phyloP scores from a whole-genome alignment of 2,329 filamentous ascomycete species.

The Aspergillus latus region DNA sequence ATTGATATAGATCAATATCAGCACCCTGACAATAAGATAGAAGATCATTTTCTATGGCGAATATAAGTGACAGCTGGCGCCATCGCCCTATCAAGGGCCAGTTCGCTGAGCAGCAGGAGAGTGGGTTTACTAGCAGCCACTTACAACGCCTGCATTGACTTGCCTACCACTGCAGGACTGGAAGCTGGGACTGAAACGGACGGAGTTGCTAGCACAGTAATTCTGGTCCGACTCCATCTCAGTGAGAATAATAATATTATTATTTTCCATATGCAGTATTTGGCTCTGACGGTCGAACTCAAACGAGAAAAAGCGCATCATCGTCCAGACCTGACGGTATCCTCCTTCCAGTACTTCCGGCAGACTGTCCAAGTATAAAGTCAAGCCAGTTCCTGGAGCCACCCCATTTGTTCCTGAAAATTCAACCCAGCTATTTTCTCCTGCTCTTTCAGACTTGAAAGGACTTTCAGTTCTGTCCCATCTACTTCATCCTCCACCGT shows the following conservation, averaged over 20 bases:
- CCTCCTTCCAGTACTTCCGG: neutral
- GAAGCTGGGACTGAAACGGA: neutral
- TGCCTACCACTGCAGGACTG: neutral
- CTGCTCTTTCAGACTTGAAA: neutral
- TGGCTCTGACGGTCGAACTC: constrained; percentile 5
- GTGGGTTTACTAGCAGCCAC: constrained; percentile 2
- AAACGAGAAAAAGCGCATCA: neutral
- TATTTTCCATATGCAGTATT: neutral
- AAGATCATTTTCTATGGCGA: constrained; percentile 13
- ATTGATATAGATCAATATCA: constrained; percentile 10
- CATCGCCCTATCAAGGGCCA: constrained; percentile 10
- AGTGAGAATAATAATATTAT: neutral
- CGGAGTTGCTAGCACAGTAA: neutral
- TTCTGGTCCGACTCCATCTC: neutral
- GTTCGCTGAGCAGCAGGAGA: neutral
- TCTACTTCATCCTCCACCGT: neutral
- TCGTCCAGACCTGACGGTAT: neutral
- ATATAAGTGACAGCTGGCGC: constrained; percentile 12
- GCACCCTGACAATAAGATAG: constrained; percentile 10
- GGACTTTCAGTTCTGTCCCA: neutral
- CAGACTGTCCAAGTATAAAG: neutral
- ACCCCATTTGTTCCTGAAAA: neutral
- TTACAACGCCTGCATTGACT: constrained; percentile 5
- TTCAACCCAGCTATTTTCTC: neutral
- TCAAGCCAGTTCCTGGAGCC: neutral